These are phyloP conservation scores for Colletotrichum simmondsii DNA, from an alignment of 2,329 filamentous ascomycete genomes.

Conservation along the genomic window DNA sequence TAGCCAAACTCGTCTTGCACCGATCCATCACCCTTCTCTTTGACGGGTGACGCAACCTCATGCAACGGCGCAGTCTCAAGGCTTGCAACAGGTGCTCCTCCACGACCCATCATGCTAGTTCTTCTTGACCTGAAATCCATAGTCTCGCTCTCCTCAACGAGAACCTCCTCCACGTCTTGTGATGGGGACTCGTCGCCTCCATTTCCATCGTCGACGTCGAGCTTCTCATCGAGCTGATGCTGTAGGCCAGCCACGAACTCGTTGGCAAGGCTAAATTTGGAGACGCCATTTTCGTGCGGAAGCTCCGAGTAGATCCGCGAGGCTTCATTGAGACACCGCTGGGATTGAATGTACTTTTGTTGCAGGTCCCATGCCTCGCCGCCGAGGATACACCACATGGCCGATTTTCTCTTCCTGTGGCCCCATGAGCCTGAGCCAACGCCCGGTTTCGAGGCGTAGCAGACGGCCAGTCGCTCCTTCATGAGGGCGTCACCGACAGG, in stretches of 20 bases:
- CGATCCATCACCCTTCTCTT: slow-evolving; percentile 27
- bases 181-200: slow-evolving; percentile 40
- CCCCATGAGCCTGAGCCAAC: slow-evolving; percentile 72
- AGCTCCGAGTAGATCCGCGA: slow-evolving; percentile 63
- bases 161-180: slow-evolving; percentile 51
- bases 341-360: slow-evolving; percentile 81
- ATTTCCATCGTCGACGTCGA: slow-evolving; percentile 46
- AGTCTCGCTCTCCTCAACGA: slow-evolving; percentile 64
- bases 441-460: slow-evolving; percentile 80
- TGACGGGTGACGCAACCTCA: slow-evolving; percentile 27
- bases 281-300: slow-evolving; percentile 61
- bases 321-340: slow-evolving; percentile 80
- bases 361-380: slow-evolving; percentile 86
- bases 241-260: slow-evolving; percentile 65
- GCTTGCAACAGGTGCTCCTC: slow-evolving; percentile 47
- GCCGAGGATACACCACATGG: slow-evolving; percentile 86
- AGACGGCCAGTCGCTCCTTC: slow-evolving; percentile 86
- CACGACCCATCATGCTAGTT: slow-evolving; percentile 63
- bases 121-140: slow-evolving; percentile 65
- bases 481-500: slow-evolving; percentile 82
- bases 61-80: slow-evolving; percentile 64
- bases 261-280: slow-evolving; percentile 61
- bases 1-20: slow-evolving; percentile 36
- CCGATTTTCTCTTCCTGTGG: slow-evolving; percentile 82
- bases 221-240: slow-evolving; percentile 57